These are phyloP conservation scores for Inga oerstediana DNA, from an alignment of 306 rosid species.

Conservation along the genomic window DNA sequence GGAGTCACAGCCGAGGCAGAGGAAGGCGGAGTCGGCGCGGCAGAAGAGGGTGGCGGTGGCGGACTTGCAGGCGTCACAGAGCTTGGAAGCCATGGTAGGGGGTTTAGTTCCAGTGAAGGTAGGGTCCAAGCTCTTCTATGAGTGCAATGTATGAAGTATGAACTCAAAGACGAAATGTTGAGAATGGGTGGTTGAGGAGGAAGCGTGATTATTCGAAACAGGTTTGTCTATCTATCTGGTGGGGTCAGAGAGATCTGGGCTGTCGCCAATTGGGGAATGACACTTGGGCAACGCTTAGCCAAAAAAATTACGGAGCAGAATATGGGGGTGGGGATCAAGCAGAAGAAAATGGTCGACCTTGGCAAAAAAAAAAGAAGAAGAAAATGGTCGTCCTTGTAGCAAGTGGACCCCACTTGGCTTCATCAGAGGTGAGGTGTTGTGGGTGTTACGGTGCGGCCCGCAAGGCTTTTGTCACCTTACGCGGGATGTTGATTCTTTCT, in stretches of 20 bases:
- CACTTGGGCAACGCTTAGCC: conserved; percentile 60
- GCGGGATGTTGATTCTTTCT: no score
- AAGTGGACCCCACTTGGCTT: background rate
- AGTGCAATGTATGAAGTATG: background rate
- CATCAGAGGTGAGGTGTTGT: background rate
- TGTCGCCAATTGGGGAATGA: background rate
- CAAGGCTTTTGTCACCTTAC: background rate
- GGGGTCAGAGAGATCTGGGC: conserved; percentile 47
- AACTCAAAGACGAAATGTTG: background rate
- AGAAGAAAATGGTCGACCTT: background rate
- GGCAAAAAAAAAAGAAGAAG: no score
- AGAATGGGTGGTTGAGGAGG: background rate
- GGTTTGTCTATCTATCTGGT: conserved; percentile 43
- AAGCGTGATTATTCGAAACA: conserved; percentile 31
- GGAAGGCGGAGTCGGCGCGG: conserved; percentile 91
- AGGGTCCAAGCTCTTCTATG: background rate
- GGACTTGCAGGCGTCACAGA: conserved; percentile 92
- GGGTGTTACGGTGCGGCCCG: background rate
- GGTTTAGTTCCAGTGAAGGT: background rate
- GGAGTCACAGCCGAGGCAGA: conserved; percentile 72
- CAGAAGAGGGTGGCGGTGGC: conserved; percentile 85
- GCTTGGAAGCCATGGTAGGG: conserved; percentile 78
- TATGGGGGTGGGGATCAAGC: background rate
- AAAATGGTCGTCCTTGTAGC: background rate
- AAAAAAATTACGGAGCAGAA: background rate